Base-by-base conservation (phyloP, 805 yeast species). In the Barnettozyma wickerhamii region DNA sequence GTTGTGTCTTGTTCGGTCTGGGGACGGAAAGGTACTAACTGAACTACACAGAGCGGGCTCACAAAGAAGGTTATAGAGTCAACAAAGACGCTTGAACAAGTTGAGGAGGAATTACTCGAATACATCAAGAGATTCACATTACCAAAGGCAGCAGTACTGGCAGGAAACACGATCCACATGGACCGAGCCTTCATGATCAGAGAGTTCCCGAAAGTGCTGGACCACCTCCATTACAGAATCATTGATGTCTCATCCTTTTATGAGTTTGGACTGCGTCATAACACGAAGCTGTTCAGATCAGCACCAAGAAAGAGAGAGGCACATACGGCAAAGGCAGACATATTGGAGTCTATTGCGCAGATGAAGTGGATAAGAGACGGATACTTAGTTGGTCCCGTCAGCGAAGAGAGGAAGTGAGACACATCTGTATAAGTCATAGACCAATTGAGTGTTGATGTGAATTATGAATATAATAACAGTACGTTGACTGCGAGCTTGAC, bases 121-220 rank as follows among this genome's bases (percentile, higher is more conserved):
- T 91, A 87, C 54, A 64, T 93, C 38, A 58, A 70, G 49, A 66
- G 66, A 48, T 75, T 69, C 50, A 69, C 85, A 9, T 75, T 76
- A 4, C 65, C 65, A 13, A 65, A 67, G 10, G 67, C 77, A 3
- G 97, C 89, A 2, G 64, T 93, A 0, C 62, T 93, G 40, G 95
- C 95, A 0, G 99, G 99, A 2, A 93, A 91, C 52, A 75, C 95
- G 0, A 81, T 93, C 15, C 97, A 93, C 60, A 81, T 87, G 81
- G 99, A 93, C 60, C 75, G 88, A 43, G 71, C 84, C 37, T 93
- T 91, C 62, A 74, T 93, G 83, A 66, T 78, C 58, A 71, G 76
- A 39, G 96, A 91, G 55, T 80, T 93, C 66, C 98, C 98, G 1
- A 61, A 71, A 35, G 81, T 47, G 4, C 10, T 56, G 27, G 72